These are phyloP conservation scores for Boechera divaricarpa DNA, from an alignment of 345 rosid species.

Conservation along the genomic window DNA sequence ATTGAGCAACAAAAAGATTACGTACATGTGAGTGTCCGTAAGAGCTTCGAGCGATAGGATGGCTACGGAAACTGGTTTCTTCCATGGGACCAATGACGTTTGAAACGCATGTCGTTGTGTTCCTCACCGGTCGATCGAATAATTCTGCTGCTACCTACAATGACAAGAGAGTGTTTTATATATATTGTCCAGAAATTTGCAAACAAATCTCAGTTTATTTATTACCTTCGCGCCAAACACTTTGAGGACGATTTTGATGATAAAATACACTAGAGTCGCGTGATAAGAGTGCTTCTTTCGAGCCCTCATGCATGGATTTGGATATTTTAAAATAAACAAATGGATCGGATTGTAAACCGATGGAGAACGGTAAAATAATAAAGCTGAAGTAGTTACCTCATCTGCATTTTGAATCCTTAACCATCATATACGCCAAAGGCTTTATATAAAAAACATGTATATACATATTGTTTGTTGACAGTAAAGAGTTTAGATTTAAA, in stretches of 20 bases:
- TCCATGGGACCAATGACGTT: constrained; percentile 61
- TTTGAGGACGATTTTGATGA: constrained; percentile 27
- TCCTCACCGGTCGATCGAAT: constrained; percentile 44
- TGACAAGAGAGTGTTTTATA: background rate
- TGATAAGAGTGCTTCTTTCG: constrained; percentile 62
- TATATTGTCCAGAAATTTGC: background rate
- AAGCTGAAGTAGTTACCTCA: constrained; percentile 69
- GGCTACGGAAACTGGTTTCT: constrained; percentile 61
- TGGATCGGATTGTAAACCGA: constrained; percentile 52
- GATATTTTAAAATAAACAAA: constrained; percentile 53
- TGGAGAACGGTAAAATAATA: constrained; percentile 53
- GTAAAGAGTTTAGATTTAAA: background rate
- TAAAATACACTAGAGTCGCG: constrained; percentile 41
- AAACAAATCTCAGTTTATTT: constrained; percentile 8
- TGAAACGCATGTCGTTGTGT: constrained; percentile 59
- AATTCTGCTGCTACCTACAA: constrained; percentile 48
- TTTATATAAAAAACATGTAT: background rate
- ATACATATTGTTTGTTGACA: no score
- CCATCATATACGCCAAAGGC: constrained; percentile 66
- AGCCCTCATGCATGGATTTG: constrained; percentile 59
- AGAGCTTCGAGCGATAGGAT: constrained; percentile 59
- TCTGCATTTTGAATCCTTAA: constrained; percentile 45
- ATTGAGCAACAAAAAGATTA: background rate
- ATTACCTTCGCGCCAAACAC: constrained; percentile 47
- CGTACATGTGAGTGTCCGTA: constrained; percentile 65